Evolutionary conservation across 345 rosid genomes (phyloP).

Genomic region (Syzygium oleosum): DNA sequence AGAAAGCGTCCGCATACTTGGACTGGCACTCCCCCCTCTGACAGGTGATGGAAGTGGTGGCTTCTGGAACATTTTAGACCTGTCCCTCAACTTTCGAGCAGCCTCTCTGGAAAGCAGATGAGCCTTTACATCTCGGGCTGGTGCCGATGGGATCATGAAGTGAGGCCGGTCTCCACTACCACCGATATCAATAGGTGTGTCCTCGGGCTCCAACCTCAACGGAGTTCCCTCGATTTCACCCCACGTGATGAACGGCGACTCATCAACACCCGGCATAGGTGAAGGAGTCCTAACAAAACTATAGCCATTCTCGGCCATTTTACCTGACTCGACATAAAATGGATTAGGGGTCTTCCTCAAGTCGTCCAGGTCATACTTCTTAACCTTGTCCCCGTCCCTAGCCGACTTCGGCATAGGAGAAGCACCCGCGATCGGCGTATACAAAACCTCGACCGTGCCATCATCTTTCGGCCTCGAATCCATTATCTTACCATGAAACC

Average conservation of each 20-base stretch:
- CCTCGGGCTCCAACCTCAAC: slow-evolving; percentile 77
- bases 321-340: slow-evolving; percentile 67
- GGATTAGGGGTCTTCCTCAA: slow-evolving; percentile 75
- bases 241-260: slow-evolving; percentile 93
- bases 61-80: slow-evolving; percentile 76
- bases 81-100: slow-evolving; percentile 68
- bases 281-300: slow-evolving; percentile 89
- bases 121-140: slow-evolving; percentile 77
- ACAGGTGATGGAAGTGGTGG: slow-evolving; percentile 88
- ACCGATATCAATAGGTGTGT: slow-evolving; percentile 85
- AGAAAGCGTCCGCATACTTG: slow-evolving; percentile 64
- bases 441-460: slow-evolving; percentile 72
- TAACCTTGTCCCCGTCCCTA: slow-evolving; percentile 66
- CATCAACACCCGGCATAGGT: slow-evolving; percentile 90
- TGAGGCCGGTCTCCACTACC: slow-evolving; percentile 80
- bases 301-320: slow-evolving; percentile 81
- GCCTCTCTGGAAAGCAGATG: slow-evolving; percentile 88
- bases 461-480: slow-evolving; percentile 81
- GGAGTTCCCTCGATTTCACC: slow-evolving; percentile 99
- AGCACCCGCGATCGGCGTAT: slow-evolving; percentile 68
- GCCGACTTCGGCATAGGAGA: slow-evolving; percentile 55
- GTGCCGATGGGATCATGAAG: slow-evolving; percentile 70
- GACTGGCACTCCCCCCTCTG: slow-evolving; percentile 96
- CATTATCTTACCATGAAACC: slow-evolving; percentile 83
- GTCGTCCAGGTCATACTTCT: slow-evolving; percentile 87